Evolutionary conservation across 345 rosid genomes (phyloP), one percentile per base, ranked within the genome.

Genomic region (Alliaria petiolata): DNA sequence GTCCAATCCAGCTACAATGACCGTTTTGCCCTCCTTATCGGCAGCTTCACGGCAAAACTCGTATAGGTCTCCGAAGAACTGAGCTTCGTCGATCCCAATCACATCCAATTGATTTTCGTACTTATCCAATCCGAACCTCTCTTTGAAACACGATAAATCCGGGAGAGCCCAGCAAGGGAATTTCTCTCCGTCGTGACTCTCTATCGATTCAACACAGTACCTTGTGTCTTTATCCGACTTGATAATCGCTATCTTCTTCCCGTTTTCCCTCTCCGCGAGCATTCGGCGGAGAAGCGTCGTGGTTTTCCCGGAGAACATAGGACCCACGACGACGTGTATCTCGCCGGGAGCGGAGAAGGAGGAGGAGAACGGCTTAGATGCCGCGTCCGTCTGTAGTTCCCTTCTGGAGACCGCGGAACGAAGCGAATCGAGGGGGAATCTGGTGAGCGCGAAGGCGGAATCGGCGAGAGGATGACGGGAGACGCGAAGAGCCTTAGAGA

Each of bases 61-160:
- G 75, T 87, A 87, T 0, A 90, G 82, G 64, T 89, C 98, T 31
- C 79, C 89, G 59, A 93, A 90, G 80, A 90, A 93, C 40, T 90
- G 96, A 59, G 98, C 98, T 71, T 87, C 98, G 14, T 90, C 98
- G 45, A 90, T 90, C 5, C 96, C 97, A n/a, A 93, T 93, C 77
- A 93, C 97, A 74, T 90, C 98, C 12, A 90, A 83, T 86, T 82
- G 87, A 74, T 53, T 80, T 69, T 79, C 71, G 70, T 93, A 93
- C 6, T 89, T 90, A 60, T 84, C 87, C 2, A 34, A 20, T 26
- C 97, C 95, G 57, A 87, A 68, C 31, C 64, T 84, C 52, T 76
- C 80, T 34, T 72, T 85, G 71, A 93, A 93, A 35, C 84, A 78
- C 33, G 88, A 82, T 62, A 91, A 68, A 56, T 76, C 79, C 5